A percentile compares a stretch with the other conserved stretches of the same genome.
Conservation (phyloP, 331 rosid species). For the Saraca asoca region DNA sequence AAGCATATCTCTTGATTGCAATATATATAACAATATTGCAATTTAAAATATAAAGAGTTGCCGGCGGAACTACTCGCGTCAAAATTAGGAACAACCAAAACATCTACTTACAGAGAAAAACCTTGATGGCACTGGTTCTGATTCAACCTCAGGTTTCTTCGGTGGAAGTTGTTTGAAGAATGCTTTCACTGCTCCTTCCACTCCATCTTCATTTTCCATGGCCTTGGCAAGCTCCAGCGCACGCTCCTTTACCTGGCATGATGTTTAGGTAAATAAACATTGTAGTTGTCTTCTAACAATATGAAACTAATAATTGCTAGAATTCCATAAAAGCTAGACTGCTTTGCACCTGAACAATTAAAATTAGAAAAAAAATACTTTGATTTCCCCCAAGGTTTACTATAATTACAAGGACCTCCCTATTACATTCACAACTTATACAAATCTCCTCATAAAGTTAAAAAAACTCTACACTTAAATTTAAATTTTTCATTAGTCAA, state of each 20-base stretch:
- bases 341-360: not conserved
- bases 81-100: slow-evolving; percentile 72
- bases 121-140: slow-evolving; percentile 49
- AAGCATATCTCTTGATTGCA: slow-evolving; percentile 25
- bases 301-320: not conserved
- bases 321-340: slow-evolving; percentile 14
- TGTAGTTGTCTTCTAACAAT: not conserved
- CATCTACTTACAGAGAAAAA: slow-evolving; percentile 67
- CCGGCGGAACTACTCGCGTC: slow-evolving; percentile 19
- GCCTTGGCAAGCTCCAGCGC: slow-evolving; percentile 86
- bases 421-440: no score
- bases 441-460: no score
- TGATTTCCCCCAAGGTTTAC: no score
- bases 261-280: slow-evolving; percentile 17
- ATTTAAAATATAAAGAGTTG: slow-evolving; percentile 7
- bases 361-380: no score
- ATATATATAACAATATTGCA: slow-evolving; percentile 19
- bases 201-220: slow-evolving; percentile 96
- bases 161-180: slow-evolving; percentile 86
- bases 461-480: no score
- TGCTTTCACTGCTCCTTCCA: slow-evolving; percentile 94
- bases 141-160: slow-evolving; percentile 50
- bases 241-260: slow-evolving; percentile 72
- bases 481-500: no score
- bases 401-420: no score